Base-by-base conservation (phyloP, 2,329 filamentous ascomycete genomes). In the Cadophora gregata region DNA sequence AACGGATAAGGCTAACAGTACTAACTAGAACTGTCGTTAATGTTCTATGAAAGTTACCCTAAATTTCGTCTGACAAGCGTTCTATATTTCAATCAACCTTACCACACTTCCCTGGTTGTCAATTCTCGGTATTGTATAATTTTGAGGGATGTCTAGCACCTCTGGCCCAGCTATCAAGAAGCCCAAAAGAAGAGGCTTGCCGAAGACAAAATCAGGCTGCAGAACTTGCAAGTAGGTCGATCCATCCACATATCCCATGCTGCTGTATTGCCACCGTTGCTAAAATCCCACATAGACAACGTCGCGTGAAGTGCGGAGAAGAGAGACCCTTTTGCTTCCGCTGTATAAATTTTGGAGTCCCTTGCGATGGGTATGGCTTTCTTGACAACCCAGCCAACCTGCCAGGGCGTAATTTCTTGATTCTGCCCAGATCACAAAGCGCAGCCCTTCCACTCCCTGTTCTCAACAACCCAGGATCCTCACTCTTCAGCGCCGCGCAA, bases 301-400 rank as follows among this genome's bases (percentile, higher is more conserved):
- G 71, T 21, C 62, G 66, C 12, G 67, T 73, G 1, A 73, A 73
- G 59, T 73, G 71, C 33, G 71, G 71, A 27, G 71, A 73, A 63
- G 68, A 64, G n/a, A 64, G 64, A 51, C 72, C 70, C 10, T 51
- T n/a, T 27, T 74, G 72, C 47, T 36, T 50, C 16, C 64, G 71
- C 25, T 74, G 71, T 38, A 47, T 60, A 27, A 67, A 67, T n/a
- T 69, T 67, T 19, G 71, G 71, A 4, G 55, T 67, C n/a, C 21
- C 63, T 3, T 72, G 72, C 60, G 71, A 73, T 47, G 71, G 71
- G n/a, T 71, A 73, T 50, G 59, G 33, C 25, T 25, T 29, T 14
- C 45, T 47, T 16, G 31, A 29, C n/a, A 19, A 38, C 8, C 14
- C 27, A 21, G 25, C 31, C 38, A 53, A 65, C 10, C 12, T 47